Percentiles rank a stretch among this genome's conserved stretches.
Evolutionary conservation across 2,329 filamentous ascomycete genomes (phyloP).

Genomic region (Curvularia lunata): DNA sequence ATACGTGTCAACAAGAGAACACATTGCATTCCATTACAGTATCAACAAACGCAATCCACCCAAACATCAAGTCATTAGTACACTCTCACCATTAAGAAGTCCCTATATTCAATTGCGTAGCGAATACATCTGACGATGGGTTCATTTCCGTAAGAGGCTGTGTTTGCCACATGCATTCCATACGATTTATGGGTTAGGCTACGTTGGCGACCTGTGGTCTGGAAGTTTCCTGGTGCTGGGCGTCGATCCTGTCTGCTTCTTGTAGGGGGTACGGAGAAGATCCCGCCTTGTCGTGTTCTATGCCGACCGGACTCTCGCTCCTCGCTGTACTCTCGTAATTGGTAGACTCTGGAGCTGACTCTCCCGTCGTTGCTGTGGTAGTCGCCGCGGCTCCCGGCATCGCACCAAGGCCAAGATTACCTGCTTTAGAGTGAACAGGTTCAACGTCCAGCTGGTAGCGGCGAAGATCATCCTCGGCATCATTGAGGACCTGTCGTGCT

Average conservation of each 20-base stretch:
- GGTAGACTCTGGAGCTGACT: slow-evolving; percentile 13
- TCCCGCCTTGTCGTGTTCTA: slow-evolving; percentile 31
- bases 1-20: not conserved
- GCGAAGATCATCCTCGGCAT: slow-evolving; percentile 86
- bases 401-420: slow-evolving; percentile 56
- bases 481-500: slow-evolving; percentile 85
- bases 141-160: too few relatives aligned
- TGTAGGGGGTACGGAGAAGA: slow-evolving; percentile 40
- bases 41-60: slow-evolving; percentile 2
- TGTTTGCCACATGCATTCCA: too few relatives aligned
- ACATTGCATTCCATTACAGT: not conserved
- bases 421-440: slow-evolving; percentile 59
- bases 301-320: slow-evolving; percentile 33
- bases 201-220: slow-evolving; percentile 17
- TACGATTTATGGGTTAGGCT: slow-evolving; percentile 9
- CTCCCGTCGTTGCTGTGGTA: not conserved
- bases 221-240: slow-evolving; percentile 18
- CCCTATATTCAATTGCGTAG: not conserved
- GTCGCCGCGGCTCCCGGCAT: slow-evolving; percentile 45
- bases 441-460: slow-evolving; percentile 69
- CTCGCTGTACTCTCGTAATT: slow-evolving; percentile 15
- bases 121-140: too few relatives aligned
- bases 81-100: slow-evolving; percentile 6
- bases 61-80: slow-evolving; percentile 27
- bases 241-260: slow-evolving; percentile 39